A percentile compares a stretch with the other conserved stretches of the same genome.
These are phyloP conservation scores for Debaryomyces nepalensis DNA, from an alignment of 1,139 yeast species.

Conservation along the genomic window DNA sequence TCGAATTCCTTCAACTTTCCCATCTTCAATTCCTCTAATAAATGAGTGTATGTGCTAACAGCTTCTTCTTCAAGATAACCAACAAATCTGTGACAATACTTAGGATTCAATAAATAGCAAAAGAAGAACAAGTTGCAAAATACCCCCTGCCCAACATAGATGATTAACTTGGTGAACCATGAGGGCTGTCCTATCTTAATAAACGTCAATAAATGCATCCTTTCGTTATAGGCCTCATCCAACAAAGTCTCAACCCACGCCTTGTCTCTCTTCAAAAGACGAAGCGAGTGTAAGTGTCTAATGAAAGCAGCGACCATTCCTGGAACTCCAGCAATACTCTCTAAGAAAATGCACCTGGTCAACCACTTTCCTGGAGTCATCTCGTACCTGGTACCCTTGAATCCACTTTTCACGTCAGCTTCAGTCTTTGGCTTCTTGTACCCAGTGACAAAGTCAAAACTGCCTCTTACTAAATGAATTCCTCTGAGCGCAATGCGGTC, in stretches of 20 bases:
- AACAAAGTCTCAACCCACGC: slow-evolving; percentile 78
- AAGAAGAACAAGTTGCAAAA: slow-evolving; percentile 70
- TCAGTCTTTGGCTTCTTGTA: slow-evolving; percentile 55
- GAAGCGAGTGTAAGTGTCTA: slow-evolving; percentile 65
- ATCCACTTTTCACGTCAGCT: slow-evolving; percentile 37
- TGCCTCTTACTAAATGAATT: slow-evolving; percentile 47
- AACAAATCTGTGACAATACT: slow-evolving; percentile 74
- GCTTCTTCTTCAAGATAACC: slow-evolving; percentile 85
- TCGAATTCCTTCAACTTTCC: slow-evolving; percentile 58
- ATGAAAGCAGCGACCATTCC: slow-evolving; percentile 77
- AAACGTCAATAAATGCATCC: slow-evolving; percentile 77
- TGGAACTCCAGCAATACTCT: slow-evolving; percentile 79
- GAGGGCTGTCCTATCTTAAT: slow-evolving; percentile 70
- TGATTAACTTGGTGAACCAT: slow-evolving; percentile 57
- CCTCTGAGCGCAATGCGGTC: slow-evolving; percentile 59
- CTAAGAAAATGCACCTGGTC: slow-evolving; percentile 69
- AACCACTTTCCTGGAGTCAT: slow-evolving; percentile 73
- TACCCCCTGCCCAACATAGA: slow-evolving; percentile 72
- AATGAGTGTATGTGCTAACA: slow-evolving; percentile 69
- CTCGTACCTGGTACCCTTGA: slow-evolving; percentile 51
- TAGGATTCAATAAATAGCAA: slow-evolving; percentile 62
- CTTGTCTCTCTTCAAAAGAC: slow-evolving; percentile 66
- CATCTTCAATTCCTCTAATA: slow-evolving; percentile 56
- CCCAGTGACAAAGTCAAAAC: slow-evolving; percentile 69
- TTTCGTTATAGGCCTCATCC: slow-evolving; percentile 80